These are phyloP conservation scores for Aeminium ludgeri DNA, from an alignment of 495 filamentous ascomycete genomes.

Conservation along the genomic window DNA sequence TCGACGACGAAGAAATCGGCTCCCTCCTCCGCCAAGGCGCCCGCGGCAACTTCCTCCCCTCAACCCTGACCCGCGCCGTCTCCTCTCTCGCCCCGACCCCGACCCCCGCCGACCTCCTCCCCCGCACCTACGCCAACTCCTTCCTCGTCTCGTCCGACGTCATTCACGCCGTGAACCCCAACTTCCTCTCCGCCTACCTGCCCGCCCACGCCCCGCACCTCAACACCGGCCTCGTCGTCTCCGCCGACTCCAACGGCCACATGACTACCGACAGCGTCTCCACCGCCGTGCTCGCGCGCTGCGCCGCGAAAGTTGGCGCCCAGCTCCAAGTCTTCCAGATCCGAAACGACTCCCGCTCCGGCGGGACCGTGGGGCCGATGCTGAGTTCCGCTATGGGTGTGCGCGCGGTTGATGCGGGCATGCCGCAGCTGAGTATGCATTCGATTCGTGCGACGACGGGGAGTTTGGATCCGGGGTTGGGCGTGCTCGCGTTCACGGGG, in stretches of 20 bases:
- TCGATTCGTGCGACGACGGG: constrained; percentile 83
- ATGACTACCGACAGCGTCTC: constrained; percentile 81
- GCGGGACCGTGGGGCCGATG: constrained; percentile 94
- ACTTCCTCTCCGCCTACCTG: constrained; percentile 68
- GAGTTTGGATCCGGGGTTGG: constrained; percentile 69
- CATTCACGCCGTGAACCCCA: constrained; percentile 87
- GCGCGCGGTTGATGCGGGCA: constrained; percentile 73
- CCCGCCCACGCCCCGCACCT: constrained; percentile 69
- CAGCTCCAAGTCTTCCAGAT: constrained; percentile 86
- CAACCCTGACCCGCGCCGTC: constrained; percentile 60
- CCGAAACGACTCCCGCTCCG: constrained; percentile 70
- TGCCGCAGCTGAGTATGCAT: constrained; percentile 91
- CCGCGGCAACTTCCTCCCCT: constrained; percentile 67
- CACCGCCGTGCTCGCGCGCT: constrained; percentile 53
- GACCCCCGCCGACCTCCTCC: constrained; percentile 43
- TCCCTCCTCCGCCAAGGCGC: constrained; percentile 81
- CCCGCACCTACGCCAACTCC: constrained; percentile 77
- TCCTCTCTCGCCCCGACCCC: constrained; percentile 41
- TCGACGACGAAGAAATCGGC: constrained; percentile 94
- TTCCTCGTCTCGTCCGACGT: constrained; percentile 91
- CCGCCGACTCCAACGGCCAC: constrained; percentile 78
- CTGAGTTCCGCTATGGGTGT: constrained; percentile 65
- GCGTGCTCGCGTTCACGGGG: constrained; percentile 72
- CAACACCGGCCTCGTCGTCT: constrained; percentile 77
- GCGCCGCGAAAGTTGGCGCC: constrained; percentile 51